These are phyloP conservation scores for Francoa sonchifolia DNA, from an alignment of 441 rosid species.

Conservation along the genomic window DNA sequence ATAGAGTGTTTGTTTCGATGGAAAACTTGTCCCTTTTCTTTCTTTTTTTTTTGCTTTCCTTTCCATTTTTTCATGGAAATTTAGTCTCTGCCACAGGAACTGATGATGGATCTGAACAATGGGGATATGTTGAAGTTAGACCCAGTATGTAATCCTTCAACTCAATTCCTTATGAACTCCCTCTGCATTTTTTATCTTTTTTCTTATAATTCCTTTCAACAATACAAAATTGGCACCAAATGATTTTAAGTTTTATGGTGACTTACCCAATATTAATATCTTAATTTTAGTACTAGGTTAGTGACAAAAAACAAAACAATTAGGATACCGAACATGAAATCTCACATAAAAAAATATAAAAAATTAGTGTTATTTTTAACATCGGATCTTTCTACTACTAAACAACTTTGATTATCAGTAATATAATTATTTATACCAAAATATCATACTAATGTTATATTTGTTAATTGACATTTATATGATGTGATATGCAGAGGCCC, in stretches of 20 bases:
- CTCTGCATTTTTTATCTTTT: not conserved
- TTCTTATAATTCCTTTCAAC: not conserved
- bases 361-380: too few species aligned
- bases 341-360: too few species aligned
- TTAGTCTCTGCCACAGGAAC: constrained; percentile 11
- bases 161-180: not conserved
- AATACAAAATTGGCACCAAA: not conserved
- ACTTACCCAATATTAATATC: too few species aligned
- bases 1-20: constrained; percentile 5
- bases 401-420: not conserved
- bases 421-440: not conserved
- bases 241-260: too few species aligned
- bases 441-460: not conserved
- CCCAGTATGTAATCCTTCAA: constrained; percentile 15
- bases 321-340: too few species aligned
- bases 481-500: constrained; percentile 17
- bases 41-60: constrained; percentile 1
- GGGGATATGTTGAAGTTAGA: constrained; percentile 34
- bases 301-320: too few species aligned
- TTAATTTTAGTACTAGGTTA: too few species aligned
- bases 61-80: constrained; percentile 1
- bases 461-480: not conserved
- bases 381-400: too few species aligned
- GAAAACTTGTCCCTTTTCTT: constrained; percentile 4
- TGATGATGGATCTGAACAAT: constrained; percentile 29